Evolutionary conservation across 176 grass and related monocot genomes (phyloP).

Genomic region (Rhynchospora tenuis): DNA sequence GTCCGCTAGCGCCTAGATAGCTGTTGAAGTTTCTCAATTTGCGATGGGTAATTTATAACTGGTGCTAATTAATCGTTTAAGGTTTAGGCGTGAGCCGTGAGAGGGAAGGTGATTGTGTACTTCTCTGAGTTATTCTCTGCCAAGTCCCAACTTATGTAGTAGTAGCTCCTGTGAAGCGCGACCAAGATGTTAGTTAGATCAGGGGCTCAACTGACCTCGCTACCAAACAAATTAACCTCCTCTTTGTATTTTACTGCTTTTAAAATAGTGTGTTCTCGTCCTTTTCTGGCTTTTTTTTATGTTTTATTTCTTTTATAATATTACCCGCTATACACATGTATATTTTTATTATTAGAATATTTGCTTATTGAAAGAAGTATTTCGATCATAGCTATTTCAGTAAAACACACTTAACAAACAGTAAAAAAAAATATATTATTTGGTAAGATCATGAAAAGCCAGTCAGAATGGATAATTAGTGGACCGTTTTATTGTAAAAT

Average conservation of each 20-base stretch:
- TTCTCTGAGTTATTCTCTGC: neutral
- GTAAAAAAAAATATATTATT: too few relatives aligned
- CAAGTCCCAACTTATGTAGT: neutral
- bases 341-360: neutral
- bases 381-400: too few relatives aligned
- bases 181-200: neutral
- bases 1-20: neutral
- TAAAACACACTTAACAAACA: too few relatives aligned
- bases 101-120: slow-evolving; percentile 17
- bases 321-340: neutral
- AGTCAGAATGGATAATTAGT: too few relatives aligned
- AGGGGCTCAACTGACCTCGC: neutral
- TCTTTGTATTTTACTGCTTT: slow-evolving; percentile 12
- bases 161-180: neutral
- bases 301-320: neutral
- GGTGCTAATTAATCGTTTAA: neutral
- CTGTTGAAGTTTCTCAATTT: neutral
- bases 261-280: neutral
- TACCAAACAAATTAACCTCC: slow-evolving; percentile 23
- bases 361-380: neutral
- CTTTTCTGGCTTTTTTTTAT: neutral
- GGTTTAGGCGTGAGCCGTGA: neutral
- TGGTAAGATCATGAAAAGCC: too few relatives aligned
- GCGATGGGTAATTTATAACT: neutral
- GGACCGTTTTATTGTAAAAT: too few relatives aligned